Evolutionary conservation across 768 basidiomycete species (phyloP).

Genomic region (Agrocybe praecox): DNA sequence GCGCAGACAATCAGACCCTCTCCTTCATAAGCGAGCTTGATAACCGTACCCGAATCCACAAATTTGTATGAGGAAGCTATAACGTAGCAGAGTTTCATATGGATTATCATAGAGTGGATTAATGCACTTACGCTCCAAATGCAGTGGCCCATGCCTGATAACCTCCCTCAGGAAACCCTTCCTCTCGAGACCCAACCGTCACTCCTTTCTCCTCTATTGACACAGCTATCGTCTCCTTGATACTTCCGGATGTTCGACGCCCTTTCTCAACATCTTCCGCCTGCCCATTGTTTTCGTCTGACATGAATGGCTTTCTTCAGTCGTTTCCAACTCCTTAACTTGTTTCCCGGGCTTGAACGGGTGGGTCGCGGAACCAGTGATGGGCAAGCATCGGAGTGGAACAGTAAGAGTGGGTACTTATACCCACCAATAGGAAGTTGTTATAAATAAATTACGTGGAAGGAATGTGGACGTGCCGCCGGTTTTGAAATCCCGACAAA

Average conservation of each 20-base stretch:
- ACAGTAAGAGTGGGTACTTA: no score
- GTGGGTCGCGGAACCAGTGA: no score
- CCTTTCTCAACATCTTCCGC: no score
- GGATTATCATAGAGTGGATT: not conserved
- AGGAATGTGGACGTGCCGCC: no score
- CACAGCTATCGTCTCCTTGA: not conserved
- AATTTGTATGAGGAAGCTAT: slow-evolving; percentile 20
- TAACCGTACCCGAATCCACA: slow-evolving; percentile 17
- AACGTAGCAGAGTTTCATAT: not conserved
- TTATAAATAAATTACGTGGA: no score
- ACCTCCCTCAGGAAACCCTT: slow-evolving; percentile 19
- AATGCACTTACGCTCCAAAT: slow-evolving; percentile 16
- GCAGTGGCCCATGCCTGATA: slow-evolving; percentile 16
- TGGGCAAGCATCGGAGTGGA: no score
- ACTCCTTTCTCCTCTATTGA: not conserved
- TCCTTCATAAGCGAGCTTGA: not conserved
- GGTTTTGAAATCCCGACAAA: no score
- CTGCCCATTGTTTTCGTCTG: no score
- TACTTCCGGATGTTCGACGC: not conserved
- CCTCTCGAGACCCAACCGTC: not conserved
- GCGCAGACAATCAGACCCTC: not conserved
- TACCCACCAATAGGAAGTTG: no score
- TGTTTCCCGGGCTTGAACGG: no score
- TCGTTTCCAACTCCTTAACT: no score
- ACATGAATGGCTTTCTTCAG: no score